These are phyloP conservation scores for Teunomyces cretensis DNA, from an alignment of 805 yeast species.

Conservation along the genomic window DNA sequence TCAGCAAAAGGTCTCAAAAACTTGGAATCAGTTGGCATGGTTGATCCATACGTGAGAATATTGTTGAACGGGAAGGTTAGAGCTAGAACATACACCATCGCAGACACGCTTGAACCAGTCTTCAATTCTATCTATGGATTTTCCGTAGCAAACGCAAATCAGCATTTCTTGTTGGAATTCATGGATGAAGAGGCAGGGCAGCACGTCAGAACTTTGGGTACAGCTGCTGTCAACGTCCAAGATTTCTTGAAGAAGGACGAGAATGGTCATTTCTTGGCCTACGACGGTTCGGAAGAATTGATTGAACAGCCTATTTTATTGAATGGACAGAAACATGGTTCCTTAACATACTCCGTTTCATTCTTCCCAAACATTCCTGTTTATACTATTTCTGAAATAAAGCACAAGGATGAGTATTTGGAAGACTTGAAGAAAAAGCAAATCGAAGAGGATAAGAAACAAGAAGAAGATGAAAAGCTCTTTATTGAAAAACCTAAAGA, in stretches of 20 bases:
- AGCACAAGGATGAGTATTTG: slow-evolving; percentile 44
- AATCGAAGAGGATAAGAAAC: slow-evolving; percentile 34
- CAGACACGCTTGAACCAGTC: slow-evolving; percentile 54
- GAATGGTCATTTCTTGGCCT: slow-evolving; percentile 46
- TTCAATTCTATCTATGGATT: slow-evolving; percentile 60
- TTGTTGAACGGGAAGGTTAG: slow-evolving; percentile 56
- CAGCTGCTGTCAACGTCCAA: slow-evolving; percentile 48
- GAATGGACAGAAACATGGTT: slow-evolving; percentile 45
- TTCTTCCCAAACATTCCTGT: slow-evolving; percentile 68
- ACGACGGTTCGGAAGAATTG: slow-evolving; percentile 51
- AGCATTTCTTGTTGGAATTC: slow-evolving; percentile 55
- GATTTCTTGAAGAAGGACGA: slow-evolving; percentile 49
- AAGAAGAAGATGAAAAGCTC: slow-evolving; percentile 48
- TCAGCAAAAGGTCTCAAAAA: slow-evolving; percentile 52
- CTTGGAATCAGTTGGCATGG: slow-evolving; percentile 66
- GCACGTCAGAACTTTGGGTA: slow-evolving; percentile 65
- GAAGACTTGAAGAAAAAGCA: slow-evolving; percentile 28
- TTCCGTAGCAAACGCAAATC: slow-evolving; percentile 61
- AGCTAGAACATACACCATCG: slow-evolving; percentile 54
- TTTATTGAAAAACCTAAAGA: slow-evolving; percentile 57
- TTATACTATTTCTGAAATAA: slow-evolving; percentile 56
- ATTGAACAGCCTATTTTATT: slow-evolving; percentile 45
- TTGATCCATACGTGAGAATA: slow-evolving; percentile 72
- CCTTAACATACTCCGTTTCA: slow-evolving; percentile 53
- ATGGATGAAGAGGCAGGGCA: slow-evolving; percentile 67